Evolutionary conservation across 495 filamentous ascomycete species (phyloP), one percentile per base, ranked within the genome.

Genomic region (Aspergillus avenaceus): DNA sequence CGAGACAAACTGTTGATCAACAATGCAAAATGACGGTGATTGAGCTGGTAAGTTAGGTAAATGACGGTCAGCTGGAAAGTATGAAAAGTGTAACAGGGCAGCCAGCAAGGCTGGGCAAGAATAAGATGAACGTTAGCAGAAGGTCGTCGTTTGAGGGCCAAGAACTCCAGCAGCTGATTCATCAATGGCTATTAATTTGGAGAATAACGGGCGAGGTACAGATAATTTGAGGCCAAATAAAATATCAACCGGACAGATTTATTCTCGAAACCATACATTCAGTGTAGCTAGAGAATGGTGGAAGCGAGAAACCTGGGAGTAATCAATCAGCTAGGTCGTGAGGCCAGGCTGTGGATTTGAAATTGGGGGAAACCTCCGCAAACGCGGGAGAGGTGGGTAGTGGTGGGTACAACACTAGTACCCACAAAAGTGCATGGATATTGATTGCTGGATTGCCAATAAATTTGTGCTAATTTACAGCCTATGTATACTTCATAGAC

Each of bases 21-120:
- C 60, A 48, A 67, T 56, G 60, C 62, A 63, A 40, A 50, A 63
- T 64, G 64, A 67, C 62, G 59, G 47, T 38, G 38, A 41, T 51
- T 27, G 44, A 49, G 29, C 23, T 41, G 26, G 38, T 52, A 58
- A 49, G 47, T 54, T 49, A 14, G 47, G 48, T 34, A 31, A 44
- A 49, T 49, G 58, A 38, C 26, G 58, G 53, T 63, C 57, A 63
- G 63, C 53, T 42, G 63, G 49, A 49, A 47, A 23, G 36, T 43
- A 51, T 42, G 16, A 38, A 34, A 22, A 49, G 25, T 25, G 18
- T 23, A 48, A 34, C 31, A 31, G 52, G 24, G 32, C 19, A 19
- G 40, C 40, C 32, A 44, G 34, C 14, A 40, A n/a, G 47, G 34
- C 46, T 49, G 46, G 31, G 13, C 40, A 31, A 47, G 41, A 21